Evolutionary conservation across 2,329 filamentous ascomycete genomes (phyloP).

Genomic region (Aspergillus calidoustus): DNA sequence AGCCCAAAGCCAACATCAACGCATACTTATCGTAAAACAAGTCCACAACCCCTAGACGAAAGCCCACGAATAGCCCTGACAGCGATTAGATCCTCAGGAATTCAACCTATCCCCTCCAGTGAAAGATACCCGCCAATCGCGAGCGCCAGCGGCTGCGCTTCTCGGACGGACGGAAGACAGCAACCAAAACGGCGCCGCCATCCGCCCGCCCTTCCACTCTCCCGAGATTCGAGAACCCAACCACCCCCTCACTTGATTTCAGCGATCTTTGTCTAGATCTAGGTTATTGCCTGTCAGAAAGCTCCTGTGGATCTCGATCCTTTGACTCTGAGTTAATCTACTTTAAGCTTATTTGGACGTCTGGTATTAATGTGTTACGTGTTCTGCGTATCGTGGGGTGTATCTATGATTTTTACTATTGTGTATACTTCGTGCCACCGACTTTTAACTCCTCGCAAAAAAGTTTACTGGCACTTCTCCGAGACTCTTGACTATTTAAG

Average conservation of each 20-base stretch:
- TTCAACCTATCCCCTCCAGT: neutral
- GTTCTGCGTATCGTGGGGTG: neutral
- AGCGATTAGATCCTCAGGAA: neutral
- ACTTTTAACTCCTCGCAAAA: neutral
- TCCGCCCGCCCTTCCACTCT: slow-evolving; percentile 7
- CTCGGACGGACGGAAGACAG: slow-evolving; percentile 30
- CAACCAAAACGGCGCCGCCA: neutral
- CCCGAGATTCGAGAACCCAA: slow-evolving; percentile 13
- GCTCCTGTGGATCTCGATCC: slow-evolving; percentile 21
- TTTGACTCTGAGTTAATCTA: slow-evolving; percentile 1
- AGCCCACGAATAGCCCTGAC: neutral
- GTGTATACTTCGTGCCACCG: neutral
- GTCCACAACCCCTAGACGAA: neutral
- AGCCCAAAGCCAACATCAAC: neutral
- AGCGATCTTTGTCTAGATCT: slow-evolving; percentile 6
- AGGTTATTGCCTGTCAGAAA: slow-evolving; percentile 6
- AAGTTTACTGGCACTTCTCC: neutral
- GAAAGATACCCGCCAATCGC: neutral
- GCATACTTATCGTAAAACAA: neutral
- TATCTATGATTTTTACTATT: slow-evolving; percentile 6
- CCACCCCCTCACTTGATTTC: slow-evolving; percentile 4
- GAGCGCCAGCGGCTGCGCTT: neutral
- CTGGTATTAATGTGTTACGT: slow-evolving; percentile 16
- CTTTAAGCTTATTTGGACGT: slow-evolving; percentile 27
- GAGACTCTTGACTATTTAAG: neutral